Evolutionary conservation across 495 filamentous ascomycete genomes (phyloP).

Genomic region (Penicillium argentinense): DNA sequence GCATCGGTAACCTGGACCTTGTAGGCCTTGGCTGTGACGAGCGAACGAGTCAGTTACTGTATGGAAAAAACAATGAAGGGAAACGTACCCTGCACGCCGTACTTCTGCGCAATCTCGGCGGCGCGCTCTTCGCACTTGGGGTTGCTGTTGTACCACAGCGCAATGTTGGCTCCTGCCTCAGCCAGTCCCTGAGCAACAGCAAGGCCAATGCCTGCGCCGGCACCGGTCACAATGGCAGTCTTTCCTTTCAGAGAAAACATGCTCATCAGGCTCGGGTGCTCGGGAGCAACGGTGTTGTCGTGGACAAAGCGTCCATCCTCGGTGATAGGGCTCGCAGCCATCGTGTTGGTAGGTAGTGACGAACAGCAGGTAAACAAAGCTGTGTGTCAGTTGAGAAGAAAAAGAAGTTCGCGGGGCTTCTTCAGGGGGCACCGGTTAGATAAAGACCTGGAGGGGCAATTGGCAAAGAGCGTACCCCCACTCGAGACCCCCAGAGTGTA

Average conservation of each 20-base stretch:
- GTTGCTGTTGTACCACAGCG: conserved; percentile 84
- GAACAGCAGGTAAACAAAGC: too few relatives aligned
- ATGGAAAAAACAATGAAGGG: not conserved
- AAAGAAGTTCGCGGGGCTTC: not conserved
- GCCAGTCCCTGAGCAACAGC: conserved; percentile 73
- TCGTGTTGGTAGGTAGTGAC: conserved; percentile 14
- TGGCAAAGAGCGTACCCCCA: not conserved
- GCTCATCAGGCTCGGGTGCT: conserved; percentile 62
- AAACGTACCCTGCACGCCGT: conserved; percentile 72
- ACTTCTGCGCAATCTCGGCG: conserved; percentile 67
- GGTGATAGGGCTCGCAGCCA: conserved; percentile 35
- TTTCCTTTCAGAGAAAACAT: conserved; percentile 82
- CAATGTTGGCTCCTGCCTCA: conserved; percentile 85
- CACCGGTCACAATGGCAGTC: conserved; percentile 82
- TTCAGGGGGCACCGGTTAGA: conserved; percentile 10
- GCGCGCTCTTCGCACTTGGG: conserved; percentile 69
- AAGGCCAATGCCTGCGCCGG: conserved; percentile 78
- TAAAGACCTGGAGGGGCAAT: conserved; percentile 9
- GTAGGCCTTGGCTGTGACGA: conserved; percentile 67
- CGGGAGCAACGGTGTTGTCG: conserved; percentile 59
- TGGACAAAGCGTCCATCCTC: conserved; percentile 57
- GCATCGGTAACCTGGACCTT: conserved; percentile 65
- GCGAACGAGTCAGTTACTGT: not conserved
- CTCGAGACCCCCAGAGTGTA: conserved; percentile 9
- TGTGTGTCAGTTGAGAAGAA: too few relatives aligned